Evolutionary conservation across 2,329 filamentous ascomycete genomes (phyloP).

Genomic region (Dactylellina haptotyla): DNA sequence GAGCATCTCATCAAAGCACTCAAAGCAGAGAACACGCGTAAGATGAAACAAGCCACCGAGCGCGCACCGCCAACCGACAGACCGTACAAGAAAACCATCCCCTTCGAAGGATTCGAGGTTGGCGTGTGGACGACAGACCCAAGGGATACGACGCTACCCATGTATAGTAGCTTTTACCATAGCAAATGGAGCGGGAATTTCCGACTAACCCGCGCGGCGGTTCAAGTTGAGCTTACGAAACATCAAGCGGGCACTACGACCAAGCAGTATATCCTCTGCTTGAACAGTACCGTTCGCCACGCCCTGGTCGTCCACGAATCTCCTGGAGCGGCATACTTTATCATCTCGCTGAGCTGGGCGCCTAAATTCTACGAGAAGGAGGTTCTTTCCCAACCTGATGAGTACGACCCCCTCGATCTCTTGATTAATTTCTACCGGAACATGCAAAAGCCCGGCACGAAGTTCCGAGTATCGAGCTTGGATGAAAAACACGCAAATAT

Average conservation of each 20-base stretch:
- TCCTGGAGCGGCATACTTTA: constrained; percentile 17
- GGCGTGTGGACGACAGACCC: constrained; percentile 47
- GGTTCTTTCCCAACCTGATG: background rate
- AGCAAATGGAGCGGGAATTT: constrained; percentile 9
- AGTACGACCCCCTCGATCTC: background rate
- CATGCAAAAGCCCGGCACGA: background rate
- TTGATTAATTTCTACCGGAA: background rate
- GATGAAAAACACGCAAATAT: constrained; percentile 61
- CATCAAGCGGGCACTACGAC: background rate
- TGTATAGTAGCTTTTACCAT: constrained; percentile 24
- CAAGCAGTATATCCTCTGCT: constrained; percentile 24
- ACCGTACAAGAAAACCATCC: constrained; percentile 15
- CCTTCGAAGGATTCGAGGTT: constrained; percentile 27
- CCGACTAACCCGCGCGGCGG: constrained; percentile 12
- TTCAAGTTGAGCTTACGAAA: constrained; percentile 32
- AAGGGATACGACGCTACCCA: constrained; percentile 19
- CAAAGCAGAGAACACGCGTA: constrained; percentile 13
- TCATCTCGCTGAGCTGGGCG: constrained; percentile 26
- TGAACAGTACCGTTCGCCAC: constrained; percentile 3
- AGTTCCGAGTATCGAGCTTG: constrained; percentile 58
- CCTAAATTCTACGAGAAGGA: constrained; percentile 41
- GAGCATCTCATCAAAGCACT: constrained; percentile 15
- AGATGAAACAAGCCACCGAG: constrained; percentile 1
- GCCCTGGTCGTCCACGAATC: constrained; percentile 11
- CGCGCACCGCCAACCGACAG: constrained; percentile 6